A percentile compares a stretch with the other conserved stretches of the same genome.
Evolutionary conservation across 1,139 yeast species (phyloP).

Genomic region (Diutina catenulata): DNA sequence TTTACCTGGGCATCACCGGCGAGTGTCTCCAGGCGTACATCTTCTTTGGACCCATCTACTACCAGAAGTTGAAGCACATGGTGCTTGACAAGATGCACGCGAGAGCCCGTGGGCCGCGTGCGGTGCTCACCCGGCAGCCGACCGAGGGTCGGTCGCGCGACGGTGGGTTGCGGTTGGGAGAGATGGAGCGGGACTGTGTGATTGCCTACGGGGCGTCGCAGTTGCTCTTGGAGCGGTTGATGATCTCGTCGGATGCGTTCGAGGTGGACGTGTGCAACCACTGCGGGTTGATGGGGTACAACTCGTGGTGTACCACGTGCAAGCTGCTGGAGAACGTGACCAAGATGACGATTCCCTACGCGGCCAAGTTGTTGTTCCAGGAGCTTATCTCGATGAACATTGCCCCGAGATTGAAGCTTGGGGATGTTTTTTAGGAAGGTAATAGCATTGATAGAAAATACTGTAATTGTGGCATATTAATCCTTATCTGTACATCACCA

Average conservation of each 20-base stretch:
- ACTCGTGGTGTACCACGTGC: slow-evolving; percentile 96
- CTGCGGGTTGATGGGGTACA: slow-evolving; percentile 98
- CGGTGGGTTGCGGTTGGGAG: slow-evolving; percentile 98
- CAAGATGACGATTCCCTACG: slow-evolving; percentile 96
- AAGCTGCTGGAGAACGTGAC: slow-evolving; percentile 77
- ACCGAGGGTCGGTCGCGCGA: slow-evolving; percentile 99
- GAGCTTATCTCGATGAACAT: slow-evolving; percentile 94
- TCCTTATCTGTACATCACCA: too few relatives aligned
- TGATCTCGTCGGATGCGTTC: slow-evolving; percentile 96
- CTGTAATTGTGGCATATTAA: too few relatives aligned
- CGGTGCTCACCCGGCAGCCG: slow-evolving; percentile 96
- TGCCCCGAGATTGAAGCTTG: slow-evolving; percentile 86
- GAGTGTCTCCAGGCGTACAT: slow-evolving; percentile 95
- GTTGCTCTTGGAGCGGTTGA: slow-evolving; percentile 79
- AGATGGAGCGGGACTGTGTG: slow-evolving; percentile 99
- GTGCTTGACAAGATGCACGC: slow-evolving; percentile 99
- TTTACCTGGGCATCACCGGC: slow-evolving; percentile 97
- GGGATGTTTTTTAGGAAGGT: slow-evolving; percentile 53
- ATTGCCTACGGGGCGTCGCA: slow-evolving; percentile 99
- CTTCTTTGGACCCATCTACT: slow-evolving; percentile 96
- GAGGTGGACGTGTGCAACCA: slow-evolving; percentile 90
- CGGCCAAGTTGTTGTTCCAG: slow-evolving; percentile 92
- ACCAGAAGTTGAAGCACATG: slow-evolving; percentile 97
- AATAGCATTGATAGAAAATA: too few relatives aligned
- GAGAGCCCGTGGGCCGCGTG: slow-evolving; percentile 98